Conservation (phyloP, 495 filamentous ascomycete species). For the Penicillium cosmopolitanum region DNA sequence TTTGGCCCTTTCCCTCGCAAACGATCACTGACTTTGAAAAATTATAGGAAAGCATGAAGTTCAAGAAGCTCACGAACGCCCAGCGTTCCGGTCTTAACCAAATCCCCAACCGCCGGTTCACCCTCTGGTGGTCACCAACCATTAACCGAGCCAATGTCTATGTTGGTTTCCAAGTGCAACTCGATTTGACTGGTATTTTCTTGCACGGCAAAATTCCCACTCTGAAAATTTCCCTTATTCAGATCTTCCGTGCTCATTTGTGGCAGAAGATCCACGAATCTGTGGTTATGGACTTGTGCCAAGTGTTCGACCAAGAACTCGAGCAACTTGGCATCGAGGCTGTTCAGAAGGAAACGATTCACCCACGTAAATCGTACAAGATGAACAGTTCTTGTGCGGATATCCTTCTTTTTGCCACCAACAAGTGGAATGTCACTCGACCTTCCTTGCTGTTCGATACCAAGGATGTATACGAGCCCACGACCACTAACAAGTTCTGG, state of each 20-base stretch:
- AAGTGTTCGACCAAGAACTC: conserved; percentile 98
- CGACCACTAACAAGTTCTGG: conserved; percentile 99
- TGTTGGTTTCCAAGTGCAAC: conserved; percentile 96
- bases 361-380: conserved; percentile 99
- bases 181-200: conserved; percentile 99
- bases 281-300: conserved; percentile 98
- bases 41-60: conserved; percentile 70
- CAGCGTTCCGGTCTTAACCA: conserved; percentile 98
- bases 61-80: conserved; percentile 99
- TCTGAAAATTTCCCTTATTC: conserved; percentile 96
- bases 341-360: conserved; percentile 99
- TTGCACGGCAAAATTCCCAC: conserved; percentile 99
- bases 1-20: background rate
- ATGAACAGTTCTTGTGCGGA: conserved; percentile 99
- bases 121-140: conserved; percentile 95
- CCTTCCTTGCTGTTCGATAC: conserved; percentile 94
- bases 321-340: conserved; percentile 97
- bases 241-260: conserved; percentile 99
- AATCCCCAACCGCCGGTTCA: conserved; percentile 99
- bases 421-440: conserved; percentile 97
- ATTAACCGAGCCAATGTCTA: conserved; percentile 65
- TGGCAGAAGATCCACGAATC: conserved; percentile 99
- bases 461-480: conserved; percentile 93
- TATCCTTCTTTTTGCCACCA: conserved; percentile 95
- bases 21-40: conserved; percentile 17